Evolutionary conservation across 306 rosid genomes (phyloP).

Genomic region (Prunus dulcis): DNA sequence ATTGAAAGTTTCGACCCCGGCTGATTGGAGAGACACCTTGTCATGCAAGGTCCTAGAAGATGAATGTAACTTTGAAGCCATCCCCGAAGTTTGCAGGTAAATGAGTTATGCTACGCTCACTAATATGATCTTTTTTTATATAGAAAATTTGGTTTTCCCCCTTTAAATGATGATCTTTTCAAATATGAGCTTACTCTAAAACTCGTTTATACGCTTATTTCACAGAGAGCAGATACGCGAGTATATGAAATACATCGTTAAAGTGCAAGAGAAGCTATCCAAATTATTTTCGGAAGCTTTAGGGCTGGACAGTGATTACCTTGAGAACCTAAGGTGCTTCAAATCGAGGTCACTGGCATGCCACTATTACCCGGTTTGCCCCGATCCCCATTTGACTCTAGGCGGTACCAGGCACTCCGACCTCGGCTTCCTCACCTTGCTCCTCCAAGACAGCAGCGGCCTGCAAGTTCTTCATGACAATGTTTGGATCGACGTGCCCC

Average conservation of each 20-base stretch:
- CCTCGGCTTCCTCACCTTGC: slow-evolving; percentile 21
- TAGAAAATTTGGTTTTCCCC: no score
- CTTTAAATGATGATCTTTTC: not conserved
- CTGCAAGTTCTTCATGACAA: slow-evolving; percentile 19
- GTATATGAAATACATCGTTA: slow-evolving; percentile 8
- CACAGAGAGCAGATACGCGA: slow-evolving; percentile 14
- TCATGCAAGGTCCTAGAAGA: slow-evolving; percentile 6
- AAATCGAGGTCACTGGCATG: slow-evolving; percentile 5
- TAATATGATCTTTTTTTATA: not conserved
- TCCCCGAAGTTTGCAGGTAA: slow-evolving; percentile 31
- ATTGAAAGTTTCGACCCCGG: slow-evolving; percentile 27
- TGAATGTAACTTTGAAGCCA: not conserved
- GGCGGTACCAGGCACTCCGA: slow-evolving; percentile 21
- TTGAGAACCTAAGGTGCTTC: slow-evolving; percentile 19
- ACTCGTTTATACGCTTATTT: not conserved
- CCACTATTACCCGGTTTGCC: slow-evolving; percentile 28
- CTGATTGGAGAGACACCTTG: slow-evolving; percentile 33
- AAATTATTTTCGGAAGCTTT: slow-evolving; percentile 25
- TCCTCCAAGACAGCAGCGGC: slow-evolving; percentile 23
- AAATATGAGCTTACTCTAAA: not conserved
- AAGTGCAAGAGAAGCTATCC: not conserved
- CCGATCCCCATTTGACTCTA: slow-evolving; percentile 20
- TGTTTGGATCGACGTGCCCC: slow-evolving; percentile 26
- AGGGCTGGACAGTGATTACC: slow-evolving; percentile 20
- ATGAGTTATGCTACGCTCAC: not conserved